These are phyloP conservation scores for Musa troglodytarum DNA, from an alignment of 176 grass and related monocot species.

Conservation along the genomic window DNA sequence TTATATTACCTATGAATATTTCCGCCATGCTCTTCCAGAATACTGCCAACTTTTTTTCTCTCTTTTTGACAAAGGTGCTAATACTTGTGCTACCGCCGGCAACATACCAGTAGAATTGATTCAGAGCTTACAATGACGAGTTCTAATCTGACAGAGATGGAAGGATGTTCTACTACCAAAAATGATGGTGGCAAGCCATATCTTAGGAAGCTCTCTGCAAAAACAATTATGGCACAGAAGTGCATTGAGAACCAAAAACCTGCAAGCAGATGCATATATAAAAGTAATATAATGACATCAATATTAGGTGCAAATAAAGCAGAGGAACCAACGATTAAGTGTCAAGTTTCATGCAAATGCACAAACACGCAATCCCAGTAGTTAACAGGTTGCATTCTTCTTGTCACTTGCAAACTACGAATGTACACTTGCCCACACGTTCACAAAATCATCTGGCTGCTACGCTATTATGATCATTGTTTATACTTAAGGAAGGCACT, in stretches of 20 bases:
- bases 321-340: not conserved
- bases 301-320: too few relatives aligned
- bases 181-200: constrained; percentile 71
- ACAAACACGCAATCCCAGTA: too few relatives aligned
- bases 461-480: too few relatives aligned
- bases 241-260: constrained; percentile 98
- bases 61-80: constrained; percentile 53
- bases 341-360: not conserved
- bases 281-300: not conserved
- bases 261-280: constrained; percentile 13
- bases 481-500: too few relatives aligned
- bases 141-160: not conserved
- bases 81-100: constrained; percentile 18
- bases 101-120: not conserved
- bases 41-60: constrained; percentile 79
- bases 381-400: too few relatives aligned
- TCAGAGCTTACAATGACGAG: not conserved
- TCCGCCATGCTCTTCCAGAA: constrained; percentile 50
- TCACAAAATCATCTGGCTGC: too few relatives aligned
- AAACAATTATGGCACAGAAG: constrained; percentile 70
- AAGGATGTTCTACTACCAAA: constrained; percentile 33
- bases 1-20: constrained; percentile 56
- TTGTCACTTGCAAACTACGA: not conserved
- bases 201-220: constrained; percentile 90
- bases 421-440: not conserved